Evolutionary conservation across 768 basidiomycete genomes (phyloP).

Genomic region (Hygrocybe punicea): DNA sequence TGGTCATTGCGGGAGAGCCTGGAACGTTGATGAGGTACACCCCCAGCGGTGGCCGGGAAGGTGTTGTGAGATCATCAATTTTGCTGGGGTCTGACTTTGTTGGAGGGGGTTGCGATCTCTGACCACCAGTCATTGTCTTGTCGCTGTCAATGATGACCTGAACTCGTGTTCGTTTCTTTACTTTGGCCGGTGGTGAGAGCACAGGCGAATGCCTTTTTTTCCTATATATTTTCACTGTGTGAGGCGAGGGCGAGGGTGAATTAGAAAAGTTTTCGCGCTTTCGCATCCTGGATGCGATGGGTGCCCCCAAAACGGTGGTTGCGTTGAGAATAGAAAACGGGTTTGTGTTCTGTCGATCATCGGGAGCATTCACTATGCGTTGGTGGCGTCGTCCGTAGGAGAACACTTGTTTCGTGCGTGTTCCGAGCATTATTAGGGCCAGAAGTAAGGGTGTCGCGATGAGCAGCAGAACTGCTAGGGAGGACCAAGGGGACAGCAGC

Average conservation of each 20-base stretch:
- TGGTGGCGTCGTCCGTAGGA: constrained; percentile 62
- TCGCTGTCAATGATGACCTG: constrained; percentile 30
- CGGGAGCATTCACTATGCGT: constrained; percentile 53
- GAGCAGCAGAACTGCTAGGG: constrained; percentile 17
- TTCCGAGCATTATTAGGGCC: constrained; percentile 47
- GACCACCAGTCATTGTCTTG: background rate
- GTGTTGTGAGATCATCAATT: background rate
- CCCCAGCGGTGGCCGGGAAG: constrained; percentile 40
- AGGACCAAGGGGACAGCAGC: constrained; percentile 5
- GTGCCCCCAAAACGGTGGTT: constrained; percentile 36
- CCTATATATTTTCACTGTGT: constrained; percentile 38
- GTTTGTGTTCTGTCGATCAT: constrained; percentile 20
- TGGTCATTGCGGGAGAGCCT: constrained; percentile 2
- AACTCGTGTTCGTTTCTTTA: constrained; percentile 29
- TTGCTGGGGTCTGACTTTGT: background rate
- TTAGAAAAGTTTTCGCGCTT: constrained; percentile 42
- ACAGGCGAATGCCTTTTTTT: constrained; percentile 40
- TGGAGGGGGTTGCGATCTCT: background rate
- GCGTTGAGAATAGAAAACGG: constrained; percentile 22
- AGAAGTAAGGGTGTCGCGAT: constrained; percentile 10
- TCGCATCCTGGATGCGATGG: constrained; percentile 46
- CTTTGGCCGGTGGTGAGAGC: constrained; percentile 31
- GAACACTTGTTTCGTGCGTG: constrained; percentile 62
- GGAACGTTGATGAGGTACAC: constrained; percentile 37
- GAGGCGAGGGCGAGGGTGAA: constrained; percentile 34